Evolutionary conservation across 108 stramenopile species (phyloP), one percentile per base, ranked within the genome.

Genomic region (Cyclostephanos tholiformis): DNA sequence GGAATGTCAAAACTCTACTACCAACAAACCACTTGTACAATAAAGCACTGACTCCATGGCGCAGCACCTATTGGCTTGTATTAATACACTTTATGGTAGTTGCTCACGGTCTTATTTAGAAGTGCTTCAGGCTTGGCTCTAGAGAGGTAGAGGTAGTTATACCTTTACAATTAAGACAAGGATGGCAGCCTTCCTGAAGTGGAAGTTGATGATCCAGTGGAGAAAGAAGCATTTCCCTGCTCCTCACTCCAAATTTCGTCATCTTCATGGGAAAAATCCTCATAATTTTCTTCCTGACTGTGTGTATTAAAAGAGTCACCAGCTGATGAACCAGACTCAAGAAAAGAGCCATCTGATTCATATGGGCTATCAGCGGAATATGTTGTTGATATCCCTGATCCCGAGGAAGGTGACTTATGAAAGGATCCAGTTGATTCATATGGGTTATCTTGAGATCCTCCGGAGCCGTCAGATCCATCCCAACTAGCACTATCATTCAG

Each of bases 371-470:
- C 65, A 2, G 49, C 25, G 50, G 46, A 26, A 50, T 62, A 62
- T 17, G 1, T 62, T 14, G 44, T 14, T 46, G 41, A 23, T 53
- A n/a, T 56, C 30, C 44, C 44, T 23, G 76, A 77, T 52, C 69
- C 70, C 3, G 65, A 35, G 11, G 46, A 43, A 20, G 1, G 44
- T 30, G 78, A 72, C 38, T 71, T 60, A 16, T 72, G 64, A 16
- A 61, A 62, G 10, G 78, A 71, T 36, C 64, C 65, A 7, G 65
- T 55, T 14, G 50, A 63, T 19, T 65, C 63, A 17, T 50, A 63
- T 19, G 62, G 52, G 46, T 77, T 32, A 63, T 56, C 65, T 6
- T 44, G 56, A 49, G 56, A 64, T 17, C 52, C 60, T 27, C 63
- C 63, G 26, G 46, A 44, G 49, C 52, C 25, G 39, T 43, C 64